Percentiles rank a stretch among this genome's conserved stretches.
Evolutionary conservation across 2,329 filamentous ascomycete species (phyloP).

Genomic region (Fusarium pseudonygamai): DNA sequence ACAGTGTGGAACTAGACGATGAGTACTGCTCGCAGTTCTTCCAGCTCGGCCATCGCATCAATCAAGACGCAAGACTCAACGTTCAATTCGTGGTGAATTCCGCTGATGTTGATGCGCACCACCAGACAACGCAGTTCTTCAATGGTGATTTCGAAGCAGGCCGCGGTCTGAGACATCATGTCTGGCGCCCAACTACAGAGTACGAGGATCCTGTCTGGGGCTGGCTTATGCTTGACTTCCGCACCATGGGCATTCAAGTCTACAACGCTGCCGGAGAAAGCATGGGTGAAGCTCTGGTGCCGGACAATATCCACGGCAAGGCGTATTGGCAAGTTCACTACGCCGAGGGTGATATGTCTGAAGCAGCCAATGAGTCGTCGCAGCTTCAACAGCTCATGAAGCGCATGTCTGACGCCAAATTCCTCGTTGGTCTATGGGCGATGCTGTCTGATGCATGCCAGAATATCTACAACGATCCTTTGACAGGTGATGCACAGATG

Average conservation of each 20-base stretch:
- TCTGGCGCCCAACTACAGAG: neutral
- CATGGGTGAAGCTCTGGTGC: neutral
- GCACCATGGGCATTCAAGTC: neutral
- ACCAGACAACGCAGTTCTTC: neutral
- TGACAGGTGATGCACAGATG: neutral
- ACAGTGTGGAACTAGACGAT: neutral
- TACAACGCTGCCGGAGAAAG: neutral
- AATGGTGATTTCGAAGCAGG: neutral
- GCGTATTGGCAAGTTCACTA: neutral
- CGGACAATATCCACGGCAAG: neutral
- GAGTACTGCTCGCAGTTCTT: neutral
- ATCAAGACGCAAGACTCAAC: neutral
- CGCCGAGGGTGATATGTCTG: neutral
- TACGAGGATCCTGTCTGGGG: neutral
- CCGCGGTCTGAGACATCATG: neutral
- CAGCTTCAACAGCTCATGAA: neutral
- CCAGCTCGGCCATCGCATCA: neutral
- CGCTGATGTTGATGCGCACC: neutral
- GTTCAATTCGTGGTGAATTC: neutral
- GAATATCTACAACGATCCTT: neutral
- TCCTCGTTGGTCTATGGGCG: neutral
- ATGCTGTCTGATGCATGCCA: neutral
- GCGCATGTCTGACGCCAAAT: neutral
- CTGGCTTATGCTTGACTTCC: neutral
- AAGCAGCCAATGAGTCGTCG: neutral